Evolutionary conservation across 768 basidiomycete species (phyloP).

Genomic region (Zangia roseola): DNA sequence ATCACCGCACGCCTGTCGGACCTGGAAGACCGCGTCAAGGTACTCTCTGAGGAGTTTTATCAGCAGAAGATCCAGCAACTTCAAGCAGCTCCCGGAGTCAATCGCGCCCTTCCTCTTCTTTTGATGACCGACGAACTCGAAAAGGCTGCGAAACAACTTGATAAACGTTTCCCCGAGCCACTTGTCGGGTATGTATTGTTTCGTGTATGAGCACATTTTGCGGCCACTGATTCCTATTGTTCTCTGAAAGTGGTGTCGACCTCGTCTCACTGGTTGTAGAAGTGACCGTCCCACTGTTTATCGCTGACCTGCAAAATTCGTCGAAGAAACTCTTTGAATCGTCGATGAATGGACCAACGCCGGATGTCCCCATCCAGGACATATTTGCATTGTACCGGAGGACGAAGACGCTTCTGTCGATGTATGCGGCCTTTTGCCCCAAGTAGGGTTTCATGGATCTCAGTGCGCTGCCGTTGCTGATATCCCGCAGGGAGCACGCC

Average conservation of each 20-base stretch:
- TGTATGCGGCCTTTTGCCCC: constrained; percentile 80
- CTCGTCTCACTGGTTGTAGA: constrained; percentile 75
- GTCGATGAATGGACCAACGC: constrained; percentile 83
- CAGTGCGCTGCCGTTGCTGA: constrained; percentile 1
- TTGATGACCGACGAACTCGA: constrained; percentile 88
- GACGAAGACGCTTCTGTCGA: constrained; percentile 68
- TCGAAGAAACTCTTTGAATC: constrained; percentile 77
- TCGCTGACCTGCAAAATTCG: constrained; percentile 64
- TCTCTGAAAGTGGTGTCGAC: constrained; percentile 59
- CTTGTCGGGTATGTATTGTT: constrained; percentile 61
- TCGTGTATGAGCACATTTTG: neutral
- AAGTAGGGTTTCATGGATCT: constrained; percentile 48
- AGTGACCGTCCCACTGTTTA: constrained; percentile 60
- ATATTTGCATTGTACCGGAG: constrained; percentile 85
- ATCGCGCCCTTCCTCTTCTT: constrained; percentile 76
- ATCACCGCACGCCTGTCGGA: constrained; percentile 64
- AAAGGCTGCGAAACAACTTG: constrained; percentile 77
- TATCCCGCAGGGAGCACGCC: constrained; percentile 45
- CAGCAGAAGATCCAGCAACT: constrained; percentile 61
- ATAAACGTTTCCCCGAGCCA: constrained; percentile 85
- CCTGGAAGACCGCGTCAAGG: constrained; percentile 61
- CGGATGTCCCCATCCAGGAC: constrained; percentile 86
- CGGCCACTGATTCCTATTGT: neutral
- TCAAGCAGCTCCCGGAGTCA: constrained; percentile 70
- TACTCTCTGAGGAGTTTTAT: constrained; percentile 61